These are phyloP conservation scores for Agaricus blazei DNA, from an alignment of 768 basidiomycete genomes.

Conservation along the genomic window DNA sequence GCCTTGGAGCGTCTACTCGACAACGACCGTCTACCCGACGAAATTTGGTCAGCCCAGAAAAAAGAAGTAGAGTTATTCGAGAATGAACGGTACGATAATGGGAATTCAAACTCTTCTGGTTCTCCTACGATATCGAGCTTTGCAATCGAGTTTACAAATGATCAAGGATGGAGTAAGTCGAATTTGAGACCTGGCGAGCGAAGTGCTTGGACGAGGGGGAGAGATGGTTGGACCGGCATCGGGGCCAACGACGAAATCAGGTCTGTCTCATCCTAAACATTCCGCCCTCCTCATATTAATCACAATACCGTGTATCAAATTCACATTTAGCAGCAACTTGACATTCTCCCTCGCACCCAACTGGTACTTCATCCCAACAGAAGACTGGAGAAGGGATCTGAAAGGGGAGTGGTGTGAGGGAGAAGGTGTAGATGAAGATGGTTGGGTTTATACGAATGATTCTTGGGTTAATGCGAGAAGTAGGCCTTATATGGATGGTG, in stretches of 20 bases:
- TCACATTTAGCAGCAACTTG: constrained; percentile 60
- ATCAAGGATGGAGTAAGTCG: constrained; percentile 36
- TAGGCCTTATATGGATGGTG: constrained; percentile 36
- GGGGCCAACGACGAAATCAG: constrained; percentile 51
- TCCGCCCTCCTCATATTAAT: not conserved
- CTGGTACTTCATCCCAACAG: constrained; percentile 72
- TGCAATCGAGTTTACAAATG: not conserved
- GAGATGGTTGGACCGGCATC: constrained; percentile 68
- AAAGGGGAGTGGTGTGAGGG: constrained; percentile 49
- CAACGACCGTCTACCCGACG: constrained; percentile 60
- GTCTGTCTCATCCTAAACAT: constrained; percentile 33
- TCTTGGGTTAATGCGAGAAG: constrained; percentile 55
- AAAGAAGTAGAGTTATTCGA: constrained; percentile 74
- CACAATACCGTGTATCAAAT: not conserved
- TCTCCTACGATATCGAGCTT: not conserved
- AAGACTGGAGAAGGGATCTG: constrained; percentile 72
- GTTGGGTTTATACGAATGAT: constrained; percentile 83
- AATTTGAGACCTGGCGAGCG: constrained; percentile 44
- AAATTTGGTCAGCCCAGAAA: constrained; percentile 60
- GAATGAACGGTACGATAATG: constrained; percentile 56
- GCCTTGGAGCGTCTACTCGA: constrained; percentile 44
- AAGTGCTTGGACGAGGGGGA: constrained; percentile 62
- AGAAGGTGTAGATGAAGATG: constrained; percentile 39
- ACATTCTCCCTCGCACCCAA: constrained; percentile 73
- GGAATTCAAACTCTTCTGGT: no score